Percentiles rank a stretch among this genome's conserved stretches.
These are phyloP conservation scores for Kwoniella shandongensis DNA, from an alignment of 768 basidiomycete genomes.

Conservation along the genomic window DNA sequence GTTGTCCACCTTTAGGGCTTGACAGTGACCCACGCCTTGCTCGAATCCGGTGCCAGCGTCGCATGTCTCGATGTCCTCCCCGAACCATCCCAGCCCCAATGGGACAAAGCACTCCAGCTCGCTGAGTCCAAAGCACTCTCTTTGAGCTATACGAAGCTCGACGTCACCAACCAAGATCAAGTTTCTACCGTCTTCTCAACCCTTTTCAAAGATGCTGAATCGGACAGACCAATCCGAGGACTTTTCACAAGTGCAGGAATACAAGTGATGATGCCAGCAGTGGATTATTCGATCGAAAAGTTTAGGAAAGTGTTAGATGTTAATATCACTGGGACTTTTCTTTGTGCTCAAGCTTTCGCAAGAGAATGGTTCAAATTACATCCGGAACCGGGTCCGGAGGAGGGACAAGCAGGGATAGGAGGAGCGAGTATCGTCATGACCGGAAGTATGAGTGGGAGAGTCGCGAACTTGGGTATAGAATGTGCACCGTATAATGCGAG, in stretches of 20 bases:
- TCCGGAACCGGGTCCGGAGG: not conserved
- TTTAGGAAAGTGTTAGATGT: constrained; percentile 34
- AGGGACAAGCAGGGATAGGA: constrained; percentile 13
- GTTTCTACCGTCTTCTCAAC: constrained; percentile 13
- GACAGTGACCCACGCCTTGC: constrained; percentile 36
- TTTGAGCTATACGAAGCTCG: constrained; percentile 16
- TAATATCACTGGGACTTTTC: constrained; percentile 29
- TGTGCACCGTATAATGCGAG: constrained; percentile 43
- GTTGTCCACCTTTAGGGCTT: constrained; percentile 24
- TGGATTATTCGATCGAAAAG: constrained; percentile 24
- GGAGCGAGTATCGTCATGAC: constrained; percentile 42
- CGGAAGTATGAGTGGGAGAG: constrained; percentile 39
- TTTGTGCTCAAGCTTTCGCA: constrained; percentile 25
- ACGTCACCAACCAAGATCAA: constrained; percentile 17
- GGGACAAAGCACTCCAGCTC: constrained; percentile 18
- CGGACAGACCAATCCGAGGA: constrained; percentile 12
- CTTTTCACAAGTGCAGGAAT: constrained; percentile 29
- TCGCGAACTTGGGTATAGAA: constrained; percentile 34
- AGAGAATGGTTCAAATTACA: constrained; percentile 20
- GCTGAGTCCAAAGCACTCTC: constrained; percentile 5
- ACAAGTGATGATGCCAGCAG: constrained; percentile 24
- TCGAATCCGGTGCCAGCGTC: constrained; percentile 42
- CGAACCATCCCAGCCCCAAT: constrained; percentile 32
- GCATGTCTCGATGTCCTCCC: constrained; percentile 41
- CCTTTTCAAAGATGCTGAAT: constrained; percentile 2